Evolutionary conservation across 805 yeast species (phyloP).

Genomic region (Gaillardinia entomophila): DNA sequence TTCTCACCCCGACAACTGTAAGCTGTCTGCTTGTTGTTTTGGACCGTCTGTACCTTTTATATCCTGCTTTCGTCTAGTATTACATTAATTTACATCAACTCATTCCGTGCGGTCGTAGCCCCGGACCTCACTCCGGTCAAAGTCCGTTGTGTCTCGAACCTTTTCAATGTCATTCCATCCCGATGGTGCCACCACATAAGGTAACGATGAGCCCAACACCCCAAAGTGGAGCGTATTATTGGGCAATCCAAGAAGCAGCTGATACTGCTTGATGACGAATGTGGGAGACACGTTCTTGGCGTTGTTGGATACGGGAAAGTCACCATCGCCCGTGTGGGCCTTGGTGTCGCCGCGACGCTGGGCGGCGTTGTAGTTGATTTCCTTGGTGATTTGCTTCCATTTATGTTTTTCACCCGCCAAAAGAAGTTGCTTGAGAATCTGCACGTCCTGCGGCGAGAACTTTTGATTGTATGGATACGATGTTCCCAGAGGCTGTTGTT

Average conservation of each 20-base stretch:
- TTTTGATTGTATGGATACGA: neutral
- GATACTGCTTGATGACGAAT: slow-evolving; percentile 51
- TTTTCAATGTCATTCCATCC: slow-evolving; percentile 45
- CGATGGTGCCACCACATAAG: slow-evolving; percentile 40
- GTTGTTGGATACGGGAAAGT: slow-evolving; percentile 2
- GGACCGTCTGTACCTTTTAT: too few relatives aligned
- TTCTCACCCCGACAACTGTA: too few relatives aligned
- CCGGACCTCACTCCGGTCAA: too few relatives aligned
- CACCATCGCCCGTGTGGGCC: slow-evolving; percentile 1
- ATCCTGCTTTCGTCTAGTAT: too few relatives aligned
- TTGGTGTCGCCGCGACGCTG: slow-evolving; percentile 1
- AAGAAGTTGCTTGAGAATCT: slow-evolving; percentile 41
- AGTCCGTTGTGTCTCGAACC: too few relatives aligned
- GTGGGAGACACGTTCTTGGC: slow-evolving; percentile 43
- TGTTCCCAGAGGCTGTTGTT: neutral
- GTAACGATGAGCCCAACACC: slow-evolving; percentile 44
- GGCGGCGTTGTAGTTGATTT: slow-evolving; percentile 10
- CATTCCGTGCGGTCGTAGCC: neutral
- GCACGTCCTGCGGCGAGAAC: slow-evolving; percentile 41
- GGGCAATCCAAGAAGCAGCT: slow-evolving; percentile 50
- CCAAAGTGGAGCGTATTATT: slow-evolving; percentile 39
- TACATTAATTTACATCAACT: too few relatives aligned
- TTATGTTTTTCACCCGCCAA: slow-evolving; percentile 51
- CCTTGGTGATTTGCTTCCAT: slow-evolving; percentile 52
- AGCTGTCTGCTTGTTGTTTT: too few relatives aligned